A percentile compares a stretch with the other conserved stretches of the same genome.
phyloP scores from a whole-genome alignment of 768 basidiomycete genomes.

The Calocybe cyanea region DNA sequence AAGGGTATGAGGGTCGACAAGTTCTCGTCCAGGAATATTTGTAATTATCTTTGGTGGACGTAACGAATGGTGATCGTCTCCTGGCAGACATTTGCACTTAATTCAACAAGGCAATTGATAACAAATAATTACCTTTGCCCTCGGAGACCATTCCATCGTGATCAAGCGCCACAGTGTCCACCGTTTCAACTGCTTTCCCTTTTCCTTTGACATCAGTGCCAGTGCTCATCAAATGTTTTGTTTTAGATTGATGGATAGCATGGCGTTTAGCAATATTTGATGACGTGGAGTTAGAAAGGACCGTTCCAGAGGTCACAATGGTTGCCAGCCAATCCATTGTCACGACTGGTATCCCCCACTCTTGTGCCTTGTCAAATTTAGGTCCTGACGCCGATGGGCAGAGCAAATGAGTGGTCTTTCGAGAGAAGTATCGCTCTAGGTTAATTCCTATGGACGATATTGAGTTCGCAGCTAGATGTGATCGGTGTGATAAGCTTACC shows the following conservation, averaged over 20 bases:
- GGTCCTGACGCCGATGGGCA: slow-evolving; percentile 67
- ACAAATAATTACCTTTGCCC: no score
- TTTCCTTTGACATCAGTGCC: slow-evolving; percentile 16
- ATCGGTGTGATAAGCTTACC: slow-evolving; percentile 42
- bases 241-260: neutral
- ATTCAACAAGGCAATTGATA: no score
- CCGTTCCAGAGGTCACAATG: slow-evolving; percentile 48
- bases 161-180: slow-evolving; percentile 28
- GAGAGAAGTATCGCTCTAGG: slow-evolving; percentile 55
- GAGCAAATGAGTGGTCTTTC: slow-evolving; percentile 73
- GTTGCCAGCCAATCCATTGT: slow-evolving; percentile 64
- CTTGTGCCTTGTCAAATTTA: slow-evolving; percentile 74
- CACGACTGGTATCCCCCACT: slow-evolving; percentile 79
- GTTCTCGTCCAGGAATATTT: neutral
- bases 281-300: slow-evolving; percentile 36
- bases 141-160: slow-evolving; percentile 7
- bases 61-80: neutral
- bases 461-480: no score
- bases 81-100: neutral
- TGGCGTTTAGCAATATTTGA: slow-evolving; percentile 21
- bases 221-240: slow-evolving; percentile 9
- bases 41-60: neutral
- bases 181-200: slow-evolving; percentile 21
- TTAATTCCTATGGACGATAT: slow-evolving; percentile 40
- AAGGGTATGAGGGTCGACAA: neutral